These are phyloP conservation scores for Zygosaccharomyces pseudobailii DNA, from an alignment of 1,139 yeast species.

Conservation along the genomic window DNA sequence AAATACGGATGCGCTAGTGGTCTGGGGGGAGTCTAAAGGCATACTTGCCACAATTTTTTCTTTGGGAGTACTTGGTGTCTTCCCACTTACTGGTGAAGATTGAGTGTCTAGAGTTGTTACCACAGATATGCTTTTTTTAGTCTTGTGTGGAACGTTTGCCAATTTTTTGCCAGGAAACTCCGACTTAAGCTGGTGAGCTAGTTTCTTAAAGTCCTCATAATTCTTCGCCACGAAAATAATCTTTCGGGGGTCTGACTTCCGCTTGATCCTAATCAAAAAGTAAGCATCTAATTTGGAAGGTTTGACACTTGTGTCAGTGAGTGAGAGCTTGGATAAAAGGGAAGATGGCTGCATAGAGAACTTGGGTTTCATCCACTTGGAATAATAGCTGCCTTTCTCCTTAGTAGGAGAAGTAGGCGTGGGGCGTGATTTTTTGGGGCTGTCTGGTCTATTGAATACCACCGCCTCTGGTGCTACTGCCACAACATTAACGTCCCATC, in stretches of 20 bases:
- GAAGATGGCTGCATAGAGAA: slow-evolving; percentile 22
- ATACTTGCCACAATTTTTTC: slow-evolving; percentile 18
- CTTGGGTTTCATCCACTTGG: slow-evolving; percentile 34
- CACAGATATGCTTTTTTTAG: slow-evolving; percentile 36
- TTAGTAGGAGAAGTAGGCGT: slow-evolving; percentile 5
- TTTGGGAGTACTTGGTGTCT: slow-evolving; percentile 14
- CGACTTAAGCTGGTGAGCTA: slow-evolving; percentile 49
- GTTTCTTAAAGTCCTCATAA: slow-evolving; percentile 58
- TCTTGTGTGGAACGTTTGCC: slow-evolving; percentile 59
- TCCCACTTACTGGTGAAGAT: neutral
- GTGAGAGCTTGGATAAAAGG: slow-evolving; percentile 30
- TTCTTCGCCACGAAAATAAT: slow-evolving; percentile 53
- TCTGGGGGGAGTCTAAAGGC: slow-evolving; percentile 8
- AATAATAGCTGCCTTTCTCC: slow-evolving; percentile 4
- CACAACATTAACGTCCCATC: slow-evolving; percentile 56
- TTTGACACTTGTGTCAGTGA: slow-evolving; percentile 9
- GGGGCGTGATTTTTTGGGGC: slow-evolving; percentile 10
- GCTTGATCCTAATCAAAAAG: slow-evolving; percentile 7
- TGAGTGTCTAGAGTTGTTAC: slow-evolving; percentile 9
- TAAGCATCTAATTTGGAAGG: slow-evolving; percentile 7
- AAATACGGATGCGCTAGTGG: slow-evolving; percentile 19
- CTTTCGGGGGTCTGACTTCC: slow-evolving; percentile 23
- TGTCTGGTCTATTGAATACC: slow-evolving; percentile 11
- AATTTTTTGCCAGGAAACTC: slow-evolving; percentile 67
- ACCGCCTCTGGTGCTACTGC: slow-evolving; percentile 45